Percentiles rank a stretch among this genome's conserved stretches.
These are phyloP conservation scores for Didymella pomorum DNA, from an alignment of 2,329 filamentous ascomycete species.

Conservation along the genomic window DNA sequence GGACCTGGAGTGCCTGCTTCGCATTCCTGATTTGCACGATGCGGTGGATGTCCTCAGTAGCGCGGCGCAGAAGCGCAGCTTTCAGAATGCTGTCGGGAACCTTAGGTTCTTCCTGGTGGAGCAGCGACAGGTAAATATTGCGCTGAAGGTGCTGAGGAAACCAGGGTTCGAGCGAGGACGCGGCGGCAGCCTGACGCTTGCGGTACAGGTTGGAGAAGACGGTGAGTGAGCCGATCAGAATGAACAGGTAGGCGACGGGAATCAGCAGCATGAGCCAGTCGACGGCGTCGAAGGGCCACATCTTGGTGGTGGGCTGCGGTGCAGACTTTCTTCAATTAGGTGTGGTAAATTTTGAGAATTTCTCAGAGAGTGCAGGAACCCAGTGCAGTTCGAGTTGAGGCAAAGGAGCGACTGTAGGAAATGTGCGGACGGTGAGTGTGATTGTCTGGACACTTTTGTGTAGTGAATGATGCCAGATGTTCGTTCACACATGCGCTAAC, in stretches of 20 bases:
- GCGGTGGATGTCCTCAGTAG: slow-evolving; percentile 90
- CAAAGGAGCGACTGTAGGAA: slow-evolving; percentile 20
- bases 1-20: slow-evolving; percentile 83
- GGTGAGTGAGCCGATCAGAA: slow-evolving; percentile 85
- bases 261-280: slow-evolving; percentile 87
- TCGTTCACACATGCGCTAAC: slow-evolving; percentile 19
- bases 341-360: not conserved
- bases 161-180: slow-evolving; percentile 90
- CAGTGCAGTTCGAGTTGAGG: not conserved
- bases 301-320: slow-evolving; percentile 27
- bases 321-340: slow-evolving; percentile 12
- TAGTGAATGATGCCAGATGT: slow-evolving; percentile 24
- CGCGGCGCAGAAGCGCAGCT: slow-evolving; percentile 86
- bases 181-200: slow-evolving; percentile 82
- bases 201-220: slow-evolving; percentile 94
- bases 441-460: slow-evolving; percentile 16
- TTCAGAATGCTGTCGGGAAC: slow-evolving; percentile 87
- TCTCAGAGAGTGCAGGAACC: not conserved
- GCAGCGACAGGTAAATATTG: slow-evolving; percentile 91
- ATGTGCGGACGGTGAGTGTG: slow-evolving; percentile 5
- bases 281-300: slow-evolving; percentile 57
- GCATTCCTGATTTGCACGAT: slow-evolving; percentile 87
- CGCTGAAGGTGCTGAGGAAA: slow-evolving; percentile 90
- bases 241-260: slow-evolving; percentile 86
- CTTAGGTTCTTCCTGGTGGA: slow-evolving; percentile 76